A percentile compares a stretch with the other conserved stretches of the same genome.
Evolutionary conservation across 108 stramenopile species (phyloP).

Genomic region (Pseudonitzschia multistriata): DNA sequence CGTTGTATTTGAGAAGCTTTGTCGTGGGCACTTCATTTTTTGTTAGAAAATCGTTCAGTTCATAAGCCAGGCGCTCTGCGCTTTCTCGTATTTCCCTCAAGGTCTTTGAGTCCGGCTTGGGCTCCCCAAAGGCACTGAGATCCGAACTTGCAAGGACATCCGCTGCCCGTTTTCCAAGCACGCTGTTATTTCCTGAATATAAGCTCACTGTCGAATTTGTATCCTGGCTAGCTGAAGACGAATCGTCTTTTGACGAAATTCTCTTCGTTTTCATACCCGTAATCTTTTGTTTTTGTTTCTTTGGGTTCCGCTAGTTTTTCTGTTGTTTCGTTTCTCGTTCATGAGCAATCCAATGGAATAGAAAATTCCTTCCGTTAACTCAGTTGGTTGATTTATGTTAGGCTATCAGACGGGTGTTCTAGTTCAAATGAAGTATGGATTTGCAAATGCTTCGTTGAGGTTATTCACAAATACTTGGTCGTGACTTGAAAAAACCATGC

Average conservation of each 20-base stretch:
- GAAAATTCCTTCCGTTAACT: no score
- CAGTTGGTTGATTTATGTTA: no score
- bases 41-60: slow-evolving; percentile 29
- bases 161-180: slow-evolving; percentile 16
- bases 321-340: no score
- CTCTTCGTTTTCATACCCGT: slow-evolving; percentile 13
- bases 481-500: no score
- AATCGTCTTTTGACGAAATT: slow-evolving; percentile 4
- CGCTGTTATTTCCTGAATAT: background rate
- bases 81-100: slow-evolving; percentile 13
- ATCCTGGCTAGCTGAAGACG: slow-evolving; percentile 7
- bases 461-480: no score
- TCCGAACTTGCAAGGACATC: slow-evolving; percentile 14
- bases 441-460: no score
- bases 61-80: slow-evolving; percentile 24
- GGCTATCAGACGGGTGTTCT: no score
- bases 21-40: slow-evolving; percentile 6
- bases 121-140: slow-evolving; percentile 11
- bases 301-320: background rate
- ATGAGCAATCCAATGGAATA: no score
- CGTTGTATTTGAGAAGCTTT: background rate
- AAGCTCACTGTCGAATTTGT: slow-evolving; percentile 7
- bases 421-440: no score
- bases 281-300: background rate
- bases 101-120: slow-evolving; percentile 11